Evolutionary conservation across 257 asterid genomes (phyloP), one percentile per base, ranked within the genome.

Genomic region (Ilex asprella): DNA sequence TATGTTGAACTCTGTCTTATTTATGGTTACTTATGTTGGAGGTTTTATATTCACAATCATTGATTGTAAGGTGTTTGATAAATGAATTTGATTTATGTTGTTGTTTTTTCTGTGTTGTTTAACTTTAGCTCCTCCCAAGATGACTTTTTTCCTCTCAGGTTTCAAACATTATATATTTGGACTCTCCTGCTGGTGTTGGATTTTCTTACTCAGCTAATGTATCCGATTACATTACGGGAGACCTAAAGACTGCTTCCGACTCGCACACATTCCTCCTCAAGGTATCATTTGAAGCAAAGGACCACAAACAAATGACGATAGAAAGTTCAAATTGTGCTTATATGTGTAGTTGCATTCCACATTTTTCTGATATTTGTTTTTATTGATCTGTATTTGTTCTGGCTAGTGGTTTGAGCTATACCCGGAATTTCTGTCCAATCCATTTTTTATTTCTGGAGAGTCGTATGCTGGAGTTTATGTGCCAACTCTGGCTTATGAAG

Each of bases 141-240:
- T 21, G 27, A 21, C 1, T 21, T 21, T 21, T 21, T 21, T 31
- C 11, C 41, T 2, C 62, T 68, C 81, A 92, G 97, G 95, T 86
- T 46, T 86, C 96, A 7, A 92, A 63, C 70, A 55, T 89, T 47
- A 30, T 92, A 67, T 92, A 92, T 79, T 68, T 92, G 73, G 99
- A 92, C 61, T 89, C 97, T 68, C 99, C 99, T 6, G 80, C 95
- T 64, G 99, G 99, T 58, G 96, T 89, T 76, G 99, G 99, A 64
- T 75, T 75, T 0, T 92, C 97, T 44, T 92, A 82, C 83, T 92
- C 99, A 0, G 74, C 58, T 44, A 83, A 89, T 63, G 30, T 15
- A 60, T 71, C 90, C 10, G 97, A 92, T 71, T 92, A 92, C 61
- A 44, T 8, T 21, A 92, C 99, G 2, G 94, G 95, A 60, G 99